Base-by-base conservation (phyloP, 1,284 basidiomycete species). In the Naganishia cerealis region DNA sequence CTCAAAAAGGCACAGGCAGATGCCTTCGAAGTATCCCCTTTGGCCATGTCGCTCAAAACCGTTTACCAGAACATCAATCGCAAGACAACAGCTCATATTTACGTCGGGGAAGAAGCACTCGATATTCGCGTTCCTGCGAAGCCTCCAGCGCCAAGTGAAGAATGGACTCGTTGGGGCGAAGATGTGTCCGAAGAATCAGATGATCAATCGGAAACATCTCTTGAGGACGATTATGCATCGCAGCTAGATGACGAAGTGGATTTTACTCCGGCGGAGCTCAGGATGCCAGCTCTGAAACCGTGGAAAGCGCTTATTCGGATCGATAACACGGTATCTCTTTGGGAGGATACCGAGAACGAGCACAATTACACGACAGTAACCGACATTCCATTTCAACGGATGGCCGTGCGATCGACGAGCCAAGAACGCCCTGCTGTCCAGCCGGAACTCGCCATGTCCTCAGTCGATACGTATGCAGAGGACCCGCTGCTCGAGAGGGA, bases 271-370 rank as follows among this genome's bases (percentile, higher is more conserved):
- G 70, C 26, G 50, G 70, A 48, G 72, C 21, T 74, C 72, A 21
- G 77, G 67, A 71, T 97, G 50, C 61, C 61, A 39, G 15, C 54
- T 7, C 24, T 63, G 12, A 84, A 87, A n/a, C 94, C 94, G 3
- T 97, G 94, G 94, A 94, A 95, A 78, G 91, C 91, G 38, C 78
- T 97, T 21, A 81, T 97, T 6, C 83, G 93, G 26, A 78, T 96
- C 38, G 61, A 63, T 33, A 38, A 63, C 10, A 63, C 61, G 15
- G 50, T 63, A 3, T 63, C 61, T 38, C 50, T 63, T 6, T 63
- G 61, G 61, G 61, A 81, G 24, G 38, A 77, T 77, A 39, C 59
- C 2, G 61, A 70, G 26, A 65, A 62, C n/a, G 61, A 68, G n/a
- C 26, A 46, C 40, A 29, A 50, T 18, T 50, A 24, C 8, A 24